Evolutionary conservation across 805 yeast genomes (phyloP).

Genomic region (Starmerella vaccinii): DNA sequence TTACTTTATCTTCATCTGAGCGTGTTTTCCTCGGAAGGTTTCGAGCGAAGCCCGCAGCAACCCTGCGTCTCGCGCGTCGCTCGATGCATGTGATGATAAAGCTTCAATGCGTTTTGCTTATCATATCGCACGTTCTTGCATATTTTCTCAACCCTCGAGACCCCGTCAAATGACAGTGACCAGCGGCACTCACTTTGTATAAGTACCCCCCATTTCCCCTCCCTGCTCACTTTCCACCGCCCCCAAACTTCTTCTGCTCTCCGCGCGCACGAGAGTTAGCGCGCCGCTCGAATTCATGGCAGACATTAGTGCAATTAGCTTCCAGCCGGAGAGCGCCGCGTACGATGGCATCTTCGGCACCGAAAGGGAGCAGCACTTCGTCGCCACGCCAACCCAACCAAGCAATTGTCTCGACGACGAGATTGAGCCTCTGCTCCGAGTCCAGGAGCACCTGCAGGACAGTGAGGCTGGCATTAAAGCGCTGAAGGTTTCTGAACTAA

Average conservation of each 20-base stretch:
- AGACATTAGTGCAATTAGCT: neutral
- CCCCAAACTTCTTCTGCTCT: neutral
- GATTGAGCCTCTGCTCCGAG: neutral
- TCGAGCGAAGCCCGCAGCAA: no score
- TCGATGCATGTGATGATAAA: neutral
- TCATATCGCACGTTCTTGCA: constrained; percentile 1
- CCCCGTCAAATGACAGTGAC: no score
- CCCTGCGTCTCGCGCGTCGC: neutral
- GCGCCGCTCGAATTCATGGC: neutral
- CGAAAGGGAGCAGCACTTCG: neutral
- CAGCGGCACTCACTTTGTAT: neutral
- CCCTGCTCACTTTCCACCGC: neutral
- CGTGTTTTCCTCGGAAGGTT: neutral
- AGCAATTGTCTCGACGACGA: neutral
- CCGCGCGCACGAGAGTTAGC: neutral
- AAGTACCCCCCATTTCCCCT: neutral
- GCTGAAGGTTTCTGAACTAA: neutral
- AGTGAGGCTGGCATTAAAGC: neutral
- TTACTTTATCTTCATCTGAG: no score
- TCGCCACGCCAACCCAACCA: neutral
- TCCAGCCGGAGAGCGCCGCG: neutral
- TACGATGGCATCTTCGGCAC: neutral
- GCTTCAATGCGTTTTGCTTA: neutral
- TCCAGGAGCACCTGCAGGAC: neutral
- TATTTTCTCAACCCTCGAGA: neutral